Conservation (phyloP, 1,139 yeast genomes). For the Casaregolazyma lundiana region DNA sequence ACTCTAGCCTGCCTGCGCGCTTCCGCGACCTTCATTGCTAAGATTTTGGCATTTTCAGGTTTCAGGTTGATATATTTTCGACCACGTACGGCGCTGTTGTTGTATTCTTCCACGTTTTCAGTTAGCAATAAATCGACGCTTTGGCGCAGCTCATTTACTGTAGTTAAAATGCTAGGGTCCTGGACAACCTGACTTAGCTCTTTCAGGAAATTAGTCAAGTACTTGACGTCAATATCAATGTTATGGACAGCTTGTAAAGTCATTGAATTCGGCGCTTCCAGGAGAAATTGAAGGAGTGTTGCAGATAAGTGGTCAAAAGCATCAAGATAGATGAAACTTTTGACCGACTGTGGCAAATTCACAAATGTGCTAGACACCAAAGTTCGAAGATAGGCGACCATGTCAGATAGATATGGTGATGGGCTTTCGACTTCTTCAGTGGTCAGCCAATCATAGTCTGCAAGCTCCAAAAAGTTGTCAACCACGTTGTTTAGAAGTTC, state of each 20-base stretch:
- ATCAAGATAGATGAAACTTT: conserved; percentile 74
- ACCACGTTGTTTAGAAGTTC: conserved; percentile 65
- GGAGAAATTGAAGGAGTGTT: conserved; percentile 58
- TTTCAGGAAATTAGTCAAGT: conserved; percentile 50
- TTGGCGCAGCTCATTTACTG: conserved; percentile 60
- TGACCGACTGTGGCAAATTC: conserved; percentile 71
- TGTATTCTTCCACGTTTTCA: conserved; percentile 48
- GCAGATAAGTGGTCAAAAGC: conserved; percentile 83
- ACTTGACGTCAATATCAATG: conserved; percentile 58
- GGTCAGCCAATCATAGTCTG: conserved; percentile 78
- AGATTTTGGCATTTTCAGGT: conserved; percentile 51
- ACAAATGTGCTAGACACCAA: conserved; percentile 84
- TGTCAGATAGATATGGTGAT: conserved; percentile 70
- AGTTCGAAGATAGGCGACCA: conserved; percentile 82
- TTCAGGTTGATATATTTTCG: conserved; percentile 58
- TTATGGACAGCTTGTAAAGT: conserved; percentile 50
- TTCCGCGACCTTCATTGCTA: conserved; percentile 41
- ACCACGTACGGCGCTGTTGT: conserved; percentile 50
- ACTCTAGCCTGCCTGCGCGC: conserved; percentile 18
- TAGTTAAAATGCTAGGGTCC: conserved; percentile 32
- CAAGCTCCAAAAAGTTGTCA: conserved; percentile 73
- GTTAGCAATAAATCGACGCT: conserved; percentile 51
- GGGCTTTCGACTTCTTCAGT: conserved; percentile 52
- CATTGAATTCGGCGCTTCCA: conserved; percentile 41
- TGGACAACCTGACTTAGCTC: conserved; percentile 36